phyloP scores from a whole-genome alignment of 1,139 yeast species.

The Scheffersomyces segobiensis region DNA sequence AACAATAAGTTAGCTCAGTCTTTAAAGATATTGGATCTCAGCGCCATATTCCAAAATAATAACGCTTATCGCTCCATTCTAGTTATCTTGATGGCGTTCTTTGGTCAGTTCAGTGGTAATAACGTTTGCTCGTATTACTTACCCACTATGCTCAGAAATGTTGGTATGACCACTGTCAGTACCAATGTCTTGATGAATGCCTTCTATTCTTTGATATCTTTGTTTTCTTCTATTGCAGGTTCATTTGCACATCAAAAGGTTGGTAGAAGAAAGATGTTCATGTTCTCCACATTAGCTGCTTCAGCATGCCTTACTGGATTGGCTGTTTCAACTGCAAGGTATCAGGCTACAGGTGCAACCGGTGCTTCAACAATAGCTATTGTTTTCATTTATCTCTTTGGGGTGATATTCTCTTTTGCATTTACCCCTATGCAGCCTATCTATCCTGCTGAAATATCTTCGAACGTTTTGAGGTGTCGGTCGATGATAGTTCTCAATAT shows the following conservation, averaged over 20 bases:
- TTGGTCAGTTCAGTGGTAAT: constrained; percentile 20
- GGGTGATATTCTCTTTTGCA: constrained; percentile 19
- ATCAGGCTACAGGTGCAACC: constrained; percentile 9
- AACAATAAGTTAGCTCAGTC: constrained; percentile 1
- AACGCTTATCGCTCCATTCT: constrained; percentile 4
- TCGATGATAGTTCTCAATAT: constrained; percentile 15
- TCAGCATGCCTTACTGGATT: constrained; percentile 15
- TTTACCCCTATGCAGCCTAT: constrained; percentile 22
- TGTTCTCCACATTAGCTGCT: constrained; percentile 17
- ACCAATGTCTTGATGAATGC: constrained; percentile 19
- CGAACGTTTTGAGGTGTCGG: constrained; percentile 17
- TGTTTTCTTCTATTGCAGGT: constrained; percentile 16
- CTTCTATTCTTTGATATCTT: constrained; percentile 15
- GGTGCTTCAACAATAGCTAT: constrained; percentile 15
- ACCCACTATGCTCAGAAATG: constrained; percentile 16
- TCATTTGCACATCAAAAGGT: constrained; percentile 8
- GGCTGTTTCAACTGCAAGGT: constrained; percentile 15
- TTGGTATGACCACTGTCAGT: constrained; percentile 18
- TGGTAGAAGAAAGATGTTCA: constrained; percentile 18
- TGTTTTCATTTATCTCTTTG: constrained; percentile 20
- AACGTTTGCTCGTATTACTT: constrained; percentile 21
- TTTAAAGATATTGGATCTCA: constrained; percentile 7
- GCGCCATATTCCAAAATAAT: constrained; percentile 7
- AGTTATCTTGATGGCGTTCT: constrained; percentile 10
- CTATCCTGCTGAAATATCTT: constrained; percentile 20